phyloP scores from a whole-genome alignment of 176 grass and related monocot genomes.

The Oryza meyeriana region DNA sequence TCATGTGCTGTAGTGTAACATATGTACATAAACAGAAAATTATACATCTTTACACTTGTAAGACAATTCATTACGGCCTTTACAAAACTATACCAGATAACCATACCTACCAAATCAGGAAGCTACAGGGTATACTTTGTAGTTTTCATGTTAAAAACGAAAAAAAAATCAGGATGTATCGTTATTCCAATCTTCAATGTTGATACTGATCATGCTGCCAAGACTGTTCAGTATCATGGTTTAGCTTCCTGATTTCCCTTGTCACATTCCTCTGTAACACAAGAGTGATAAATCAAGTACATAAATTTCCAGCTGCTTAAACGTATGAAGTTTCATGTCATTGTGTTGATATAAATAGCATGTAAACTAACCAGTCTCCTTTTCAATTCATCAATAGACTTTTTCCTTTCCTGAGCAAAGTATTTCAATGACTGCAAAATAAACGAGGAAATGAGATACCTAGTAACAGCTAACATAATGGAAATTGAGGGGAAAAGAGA shows the following conservation, averaged over 20 bases:
- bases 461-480: background rate
- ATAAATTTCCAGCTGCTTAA: constrained; percentile 5
- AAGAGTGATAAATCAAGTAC: background rate
- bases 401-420: constrained; percentile 53
- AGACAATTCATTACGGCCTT: background rate
- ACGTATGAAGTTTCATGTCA: background rate
- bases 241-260: constrained; percentile 36
- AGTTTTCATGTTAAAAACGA: background rate
- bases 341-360: background rate
- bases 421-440: constrained; percentile 76
- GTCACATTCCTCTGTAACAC: constrained; percentile 33
- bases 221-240: background rate
- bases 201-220: background rate
- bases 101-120: no score
- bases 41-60: background rate
- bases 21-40: background rate
- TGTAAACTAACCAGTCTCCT: constrained; percentile 53
- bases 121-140: background rate
- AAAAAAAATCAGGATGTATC: background rate
- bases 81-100: background rate
- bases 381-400: constrained; percentile 61
- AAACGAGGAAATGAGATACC: constrained; percentile 1
- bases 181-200: background rate
- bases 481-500: background rate
- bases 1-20: background rate